Base-by-base conservation (phyloP, 306 rosid genomes). In the Cajanus cajan region DNA sequence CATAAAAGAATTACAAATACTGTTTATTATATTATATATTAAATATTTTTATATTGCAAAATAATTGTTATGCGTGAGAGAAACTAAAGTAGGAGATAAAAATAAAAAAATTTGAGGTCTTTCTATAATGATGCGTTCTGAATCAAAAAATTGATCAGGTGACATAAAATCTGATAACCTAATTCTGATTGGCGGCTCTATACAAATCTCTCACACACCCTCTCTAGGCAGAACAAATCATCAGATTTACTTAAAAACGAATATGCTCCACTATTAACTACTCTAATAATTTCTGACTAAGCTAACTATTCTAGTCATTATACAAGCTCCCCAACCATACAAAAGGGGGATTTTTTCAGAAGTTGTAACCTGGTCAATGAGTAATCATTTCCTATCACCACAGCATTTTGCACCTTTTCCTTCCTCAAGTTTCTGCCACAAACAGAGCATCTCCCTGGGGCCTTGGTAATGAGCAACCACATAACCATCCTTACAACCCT, bases 401-500 rank as follows among this genome's bases (percentile, higher is more conserved):
- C 99, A 96, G 85, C 99, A 96, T 76, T 80, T 77, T 21, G 96
- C 87, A 9, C 90, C 84, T 41, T 82, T 88, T 57, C 84, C 88
- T 78, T 90, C 94, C 74, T 89, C 87, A 83, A 96, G 89, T 85
- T 91, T 96, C 84, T 87, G 98, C 98, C 98, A 96, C 68, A 96
- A 88, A 85, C 99, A 96, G 0, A 93, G 92, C 98, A 96, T 82
- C 85, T 93, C 99, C 83, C 98, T 78, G 1, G 99, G 99, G 63
- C 93, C 97, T 85, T 96, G 99, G 89, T 96, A 96, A 84, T 96
- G 99, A 12, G 99, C 98, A 79, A 96, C 90, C n/a, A 96, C 87
- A 61, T 91, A 96, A 40, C 92, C 94, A 18, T 96, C 96, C 67
- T 87, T 90, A 82, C 99, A 96, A 24, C 99, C 99, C 63, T 82